Base-by-base conservation (phyloP, 768 basidiomycete species). In the Phanerochaete carnosa region DNA sequence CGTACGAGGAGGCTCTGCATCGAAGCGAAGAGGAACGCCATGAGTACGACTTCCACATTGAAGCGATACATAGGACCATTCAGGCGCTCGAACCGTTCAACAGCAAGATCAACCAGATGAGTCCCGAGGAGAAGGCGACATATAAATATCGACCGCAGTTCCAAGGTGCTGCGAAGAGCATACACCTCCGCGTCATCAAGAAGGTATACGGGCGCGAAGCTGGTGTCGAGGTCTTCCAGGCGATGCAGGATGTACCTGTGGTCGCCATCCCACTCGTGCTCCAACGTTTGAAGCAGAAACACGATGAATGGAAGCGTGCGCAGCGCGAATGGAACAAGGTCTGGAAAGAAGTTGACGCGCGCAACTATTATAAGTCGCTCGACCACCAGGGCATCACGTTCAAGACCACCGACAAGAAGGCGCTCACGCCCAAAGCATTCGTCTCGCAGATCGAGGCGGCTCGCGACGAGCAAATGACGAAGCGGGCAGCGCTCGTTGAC, bases 261-360 rank as follows among this genome's bases (percentile, higher is more conserved):
- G 76, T 89, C 16, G 92, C 96, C 9, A 88, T 98, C 22, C 95
- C 97, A 0, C 86, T 98, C 56, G 93, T 99, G 0, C 81, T 99
- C 8, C 77, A 82, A 50, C 85, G 97, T 6, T 76, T 99, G 61
- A 97, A 97, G 76, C 89, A 90, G 73, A 98, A 98, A 76, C 96
- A 98, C 70, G 94, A 94, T 62, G 96, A 98, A 71, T 99, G 97
- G 97, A 97, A 95, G 75, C 83, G 94, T 23, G 96, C 94, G 19
- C 94, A 97, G 72, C 75, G 94, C 55, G 97, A 97, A 75, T 99
- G 97, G 97, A 98, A 98, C 76, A 92, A 96, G 72, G 91, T 98
- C 55, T 99, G 97, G 97, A 79, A 95, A 54, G 96, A 97, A 75
- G 93, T 96, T 29, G 94, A 98, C 67, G 92, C 92, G 28, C 82